Conservation (phyloP, 345 rosid species). For the Aurinia saxatilis region DNA sequence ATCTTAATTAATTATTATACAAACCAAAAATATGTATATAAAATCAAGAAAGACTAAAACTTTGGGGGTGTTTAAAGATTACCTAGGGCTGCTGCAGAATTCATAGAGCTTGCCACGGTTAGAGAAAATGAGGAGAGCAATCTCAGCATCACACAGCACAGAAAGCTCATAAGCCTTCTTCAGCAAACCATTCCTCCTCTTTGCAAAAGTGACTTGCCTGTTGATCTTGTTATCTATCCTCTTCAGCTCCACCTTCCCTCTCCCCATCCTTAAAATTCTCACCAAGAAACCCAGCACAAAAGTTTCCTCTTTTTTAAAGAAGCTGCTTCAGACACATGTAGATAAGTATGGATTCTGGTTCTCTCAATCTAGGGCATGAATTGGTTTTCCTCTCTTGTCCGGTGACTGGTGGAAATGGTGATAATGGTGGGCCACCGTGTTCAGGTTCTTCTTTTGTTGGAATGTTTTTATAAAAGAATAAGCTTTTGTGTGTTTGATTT, state of each 20-base stretch:
- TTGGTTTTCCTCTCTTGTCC: conserved; percentile 15
- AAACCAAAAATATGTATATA: neutral
- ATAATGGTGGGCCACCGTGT: conserved; percentile 24
- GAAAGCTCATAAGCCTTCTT: conserved; percentile 36
- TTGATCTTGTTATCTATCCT: conserved; percentile 62
- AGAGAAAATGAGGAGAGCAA: conserved; percentile 62
- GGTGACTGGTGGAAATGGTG: conserved; percentile 17
- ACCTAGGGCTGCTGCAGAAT: conserved; percentile 54
- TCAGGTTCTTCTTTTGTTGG: conserved; percentile 29
- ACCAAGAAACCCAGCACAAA: conserved; percentile 20
- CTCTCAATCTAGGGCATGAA: conserved; percentile 29
- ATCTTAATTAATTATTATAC: neutral
- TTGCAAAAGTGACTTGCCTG: conserved; percentile 36
- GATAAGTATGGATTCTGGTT: conserved; percentile 7
- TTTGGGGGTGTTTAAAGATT: too few relatives aligned
- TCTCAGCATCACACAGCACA: conserved; percentile 38
- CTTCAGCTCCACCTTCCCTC: conserved; percentile 57
- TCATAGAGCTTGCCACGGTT: conserved; percentile 60
- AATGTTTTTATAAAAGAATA: conserved; percentile 16
- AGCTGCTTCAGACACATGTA: conserved; percentile 17
- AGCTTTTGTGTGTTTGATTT: conserved; percentile 11
- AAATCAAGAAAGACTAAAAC: neutral
- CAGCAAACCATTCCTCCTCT: conserved; percentile 33
- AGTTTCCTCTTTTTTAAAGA: too few relatives aligned
- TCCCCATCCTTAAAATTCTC: conserved; percentile 35